Evolutionary conservation across 2,329 filamentous ascomycete species (phyloP).

Genomic region (Chaetomium sp.): DNA sequence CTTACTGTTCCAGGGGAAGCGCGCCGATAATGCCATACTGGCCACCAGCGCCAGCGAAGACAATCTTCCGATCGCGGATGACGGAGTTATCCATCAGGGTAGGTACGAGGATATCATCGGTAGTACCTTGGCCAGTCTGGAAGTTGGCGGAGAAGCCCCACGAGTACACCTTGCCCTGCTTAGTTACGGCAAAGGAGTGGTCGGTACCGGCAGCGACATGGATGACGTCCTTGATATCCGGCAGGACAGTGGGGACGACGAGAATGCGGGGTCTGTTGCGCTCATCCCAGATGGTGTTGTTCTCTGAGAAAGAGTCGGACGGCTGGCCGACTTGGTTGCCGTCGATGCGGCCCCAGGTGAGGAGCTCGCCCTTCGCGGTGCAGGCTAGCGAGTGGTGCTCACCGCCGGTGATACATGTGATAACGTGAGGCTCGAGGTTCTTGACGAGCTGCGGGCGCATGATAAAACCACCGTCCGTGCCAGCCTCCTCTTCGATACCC

Average conservation of each 20-base stretch:
- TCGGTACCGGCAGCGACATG: slow-evolving; percentile 61
- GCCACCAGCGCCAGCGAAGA: slow-evolving; percentile 78
- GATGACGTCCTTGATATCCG: slow-evolving; percentile 48
- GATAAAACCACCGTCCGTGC: slow-evolving; percentile 61
- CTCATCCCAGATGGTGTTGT: slow-evolving; percentile 58
- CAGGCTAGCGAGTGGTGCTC: slow-evolving; percentile 67
- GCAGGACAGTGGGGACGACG: slow-evolving; percentile 55
- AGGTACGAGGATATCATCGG: slow-evolving; percentile 72
- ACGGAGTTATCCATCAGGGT: slow-evolving; percentile 81
- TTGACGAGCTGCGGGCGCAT: slow-evolving; percentile 63
- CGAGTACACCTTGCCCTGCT: slow-evolving; percentile 62
- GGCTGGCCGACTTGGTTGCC: slow-evolving; percentile 53
- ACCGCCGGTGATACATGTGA: slow-evolving; percentile 61
- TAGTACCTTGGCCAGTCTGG: slow-evolving; percentile 69
- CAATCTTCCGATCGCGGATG: slow-evolving; percentile 65
- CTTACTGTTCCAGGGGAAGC: slow-evolving; percentile 24
- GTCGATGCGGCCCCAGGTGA: slow-evolving; percentile 56
- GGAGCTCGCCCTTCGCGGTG: slow-evolving; percentile 49
- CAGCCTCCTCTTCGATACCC: slow-evolving; percentile 59
- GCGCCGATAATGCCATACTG: slow-evolving; percentile 68
- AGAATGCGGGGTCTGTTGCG: slow-evolving; percentile 63
- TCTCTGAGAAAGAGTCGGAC: slow-evolving; percentile 46
- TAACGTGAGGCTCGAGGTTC: slow-evolving; percentile 55
- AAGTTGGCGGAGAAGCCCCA: slow-evolving; percentile 80
- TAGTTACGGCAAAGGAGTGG: slow-evolving; percentile 64